Evolutionary conservation across 352 stramenopile species (phyloP).

Genomic region (Peronospora belbahrii): DNA sequence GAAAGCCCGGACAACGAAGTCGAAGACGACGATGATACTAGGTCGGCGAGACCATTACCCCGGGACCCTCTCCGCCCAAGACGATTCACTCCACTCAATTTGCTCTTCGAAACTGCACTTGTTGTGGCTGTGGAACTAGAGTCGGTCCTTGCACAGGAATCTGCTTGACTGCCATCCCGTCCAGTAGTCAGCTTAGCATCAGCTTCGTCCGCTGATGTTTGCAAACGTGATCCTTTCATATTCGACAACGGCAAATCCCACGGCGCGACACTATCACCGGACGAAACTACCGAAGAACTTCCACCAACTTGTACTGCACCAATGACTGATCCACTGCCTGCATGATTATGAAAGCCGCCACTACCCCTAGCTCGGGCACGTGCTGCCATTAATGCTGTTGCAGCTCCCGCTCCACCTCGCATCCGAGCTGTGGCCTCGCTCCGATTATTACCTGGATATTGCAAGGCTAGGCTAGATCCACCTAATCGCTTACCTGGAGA

Average conservation of each 20-base stretch:
- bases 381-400: constrained; percentile 66
- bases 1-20: constrained; percentile 18
- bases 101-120: constrained; percentile 1
- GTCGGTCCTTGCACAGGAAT: constrained; percentile 1
- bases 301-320: constrained; percentile 11
- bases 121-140: neutral
- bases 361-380: constrained; percentile 52
- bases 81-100: constrained; percentile 5
- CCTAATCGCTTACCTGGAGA: constrained; percentile 47
- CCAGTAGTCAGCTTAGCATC: constrained; percentile 2
- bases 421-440: constrained; percentile 26
- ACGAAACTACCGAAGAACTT: constrained; percentile 13
- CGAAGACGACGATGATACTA: constrained; percentile 13
- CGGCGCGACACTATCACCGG: constrained; percentile 46
- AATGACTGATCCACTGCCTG: constrained; percentile 36
- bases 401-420: constrained; percentile 39
- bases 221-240: constrained; percentile 24
- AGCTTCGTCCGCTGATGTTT: constrained; percentile 6
- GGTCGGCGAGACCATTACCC: constrained; percentile 4
- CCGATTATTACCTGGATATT: constrained; percentile 16
- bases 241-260: constrained; percentile 63
- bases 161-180: neutral
- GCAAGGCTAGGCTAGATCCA: constrained; percentile 15
- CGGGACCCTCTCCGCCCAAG: constrained; percentile 14
- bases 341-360: constrained; percentile 39